Evolutionary conservation across 495 filamentous ascomycete species (phyloP).

Genomic region (Bacidia gigantensis): DNA sequence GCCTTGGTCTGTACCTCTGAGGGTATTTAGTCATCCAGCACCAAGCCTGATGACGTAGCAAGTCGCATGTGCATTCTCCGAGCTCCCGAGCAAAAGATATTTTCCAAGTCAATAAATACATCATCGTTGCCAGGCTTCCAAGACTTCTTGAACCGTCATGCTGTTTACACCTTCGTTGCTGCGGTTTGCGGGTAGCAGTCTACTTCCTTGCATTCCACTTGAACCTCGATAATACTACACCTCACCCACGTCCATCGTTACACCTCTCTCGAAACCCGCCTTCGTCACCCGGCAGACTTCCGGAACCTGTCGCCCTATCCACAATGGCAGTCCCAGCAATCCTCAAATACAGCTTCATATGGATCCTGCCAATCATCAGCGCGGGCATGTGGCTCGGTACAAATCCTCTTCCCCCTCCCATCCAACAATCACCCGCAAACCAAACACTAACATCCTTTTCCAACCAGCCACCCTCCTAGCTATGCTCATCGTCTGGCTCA

Average conservation of each 20-base stretch:
- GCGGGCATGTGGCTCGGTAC: conserved; percentile 67
- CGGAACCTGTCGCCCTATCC: neutral
- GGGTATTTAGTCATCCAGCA: too few species aligned
- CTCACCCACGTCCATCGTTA: neutral
- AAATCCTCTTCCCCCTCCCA: neutral
- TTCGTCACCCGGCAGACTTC: too few species aligned
- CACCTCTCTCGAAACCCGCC: too few species aligned
- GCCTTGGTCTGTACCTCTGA: too few species aligned
- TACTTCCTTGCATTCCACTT: neutral
- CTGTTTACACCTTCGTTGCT: too few species aligned
- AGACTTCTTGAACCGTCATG: neutral
- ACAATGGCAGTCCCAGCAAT: conserved; percentile 5
- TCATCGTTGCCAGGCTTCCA: neutral
- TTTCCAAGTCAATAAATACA: neutral
- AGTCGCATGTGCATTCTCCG: neutral
- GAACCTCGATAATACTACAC: neutral
- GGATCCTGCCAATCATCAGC: conserved; percentile 72
- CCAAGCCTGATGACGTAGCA: neutral
- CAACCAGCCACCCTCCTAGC: conserved; percentile 46
- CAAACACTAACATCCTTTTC: neutral
- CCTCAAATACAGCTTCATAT: conserved; percentile 31
- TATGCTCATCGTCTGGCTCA: conserved; percentile 58
- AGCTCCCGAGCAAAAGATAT: neutral
- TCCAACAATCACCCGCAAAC: neutral
- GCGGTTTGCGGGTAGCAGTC: too few species aligned